These are phyloP conservation scores for Porcisia hertigi DNA, from an alignment of 208 protist species.

Conservation along the genomic window DNA sequence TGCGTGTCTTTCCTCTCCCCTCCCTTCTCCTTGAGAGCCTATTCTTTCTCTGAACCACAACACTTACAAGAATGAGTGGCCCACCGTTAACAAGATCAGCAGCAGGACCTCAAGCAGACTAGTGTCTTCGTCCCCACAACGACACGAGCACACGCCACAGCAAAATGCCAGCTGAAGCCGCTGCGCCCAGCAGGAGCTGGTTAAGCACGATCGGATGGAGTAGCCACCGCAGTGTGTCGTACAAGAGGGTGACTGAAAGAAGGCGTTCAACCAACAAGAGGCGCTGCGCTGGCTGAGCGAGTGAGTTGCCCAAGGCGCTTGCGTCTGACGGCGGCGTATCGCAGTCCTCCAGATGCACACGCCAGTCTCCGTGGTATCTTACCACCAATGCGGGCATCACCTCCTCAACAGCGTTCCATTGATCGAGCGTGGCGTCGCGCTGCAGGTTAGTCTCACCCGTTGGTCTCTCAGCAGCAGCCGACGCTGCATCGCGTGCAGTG, in stretches of 20 bases:
- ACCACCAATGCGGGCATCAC: conserved; percentile 2
- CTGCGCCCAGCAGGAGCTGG: conserved; percentile 1
- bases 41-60: neutral
- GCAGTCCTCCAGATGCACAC: neutral
- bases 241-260: neutral
- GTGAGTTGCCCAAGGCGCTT: neutral
- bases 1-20: neutral
- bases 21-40: neutral
- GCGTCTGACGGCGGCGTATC: neutral
- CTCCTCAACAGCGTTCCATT: neutral
- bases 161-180: neutral
- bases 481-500: neutral
- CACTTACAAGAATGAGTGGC: neutral
- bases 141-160: neutral
- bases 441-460: neutral
- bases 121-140: neutral
- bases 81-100: neutral
- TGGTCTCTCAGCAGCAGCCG: neutral
- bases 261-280: neutral
- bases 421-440: neutral
- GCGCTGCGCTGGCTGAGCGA: neutral
- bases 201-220: conserved; percentile 6
- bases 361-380: conserved; percentile 17
- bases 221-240: neutral
- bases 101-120: neutral